Evolutionary conservation across 257 asterid species (phyloP).

Genomic region (Ilex asprella): DNA sequence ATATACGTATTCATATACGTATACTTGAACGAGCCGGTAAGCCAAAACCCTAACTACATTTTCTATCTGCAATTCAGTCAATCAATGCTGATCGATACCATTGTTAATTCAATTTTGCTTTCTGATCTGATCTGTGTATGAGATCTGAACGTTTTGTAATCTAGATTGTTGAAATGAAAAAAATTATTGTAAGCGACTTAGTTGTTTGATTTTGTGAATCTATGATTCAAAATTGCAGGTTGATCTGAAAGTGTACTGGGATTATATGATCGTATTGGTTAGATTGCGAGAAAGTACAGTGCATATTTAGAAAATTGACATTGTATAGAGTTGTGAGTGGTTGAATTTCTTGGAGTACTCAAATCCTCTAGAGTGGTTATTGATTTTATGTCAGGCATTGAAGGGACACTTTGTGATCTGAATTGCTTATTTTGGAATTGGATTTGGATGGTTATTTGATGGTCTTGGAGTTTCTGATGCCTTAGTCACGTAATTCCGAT

Average conservation of each 20-base stretch:
- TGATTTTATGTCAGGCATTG: conserved; percentile 6
- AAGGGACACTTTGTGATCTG: conserved; percentile 6
- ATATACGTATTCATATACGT: conserved; percentile 3
- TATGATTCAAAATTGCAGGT: background rate
- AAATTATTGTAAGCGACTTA: background rate
- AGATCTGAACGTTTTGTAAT: conserved; percentile 16
- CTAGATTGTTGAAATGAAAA: background rate
- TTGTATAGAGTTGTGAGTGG: background rate
- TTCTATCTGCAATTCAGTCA: background rate
- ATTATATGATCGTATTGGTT: no score
- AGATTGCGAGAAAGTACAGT: no score
- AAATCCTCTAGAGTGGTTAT: conserved; percentile 4
- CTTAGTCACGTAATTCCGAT: conserved; percentile 2
- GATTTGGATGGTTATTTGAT: conserved; percentile 18
- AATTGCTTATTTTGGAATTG: conserved; percentile 9
- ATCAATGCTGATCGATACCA: background rate
- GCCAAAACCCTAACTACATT: conserved; percentile 6
- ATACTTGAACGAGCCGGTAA: conserved; percentile 32
- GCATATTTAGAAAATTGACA: no score
- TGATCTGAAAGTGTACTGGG: no score
- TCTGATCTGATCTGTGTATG: conserved; percentile 69
- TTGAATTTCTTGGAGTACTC: conserved; percentile 7
- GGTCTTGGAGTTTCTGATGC: conserved; percentile 21
- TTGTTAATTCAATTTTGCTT: conserved; percentile 9
- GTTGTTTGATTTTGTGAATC: conserved; percentile 3